Evolutionary conservation across 2,329 filamentous ascomycete genomes (phyloP).

Genomic region (Ophiostoma fasciatum): DNA sequence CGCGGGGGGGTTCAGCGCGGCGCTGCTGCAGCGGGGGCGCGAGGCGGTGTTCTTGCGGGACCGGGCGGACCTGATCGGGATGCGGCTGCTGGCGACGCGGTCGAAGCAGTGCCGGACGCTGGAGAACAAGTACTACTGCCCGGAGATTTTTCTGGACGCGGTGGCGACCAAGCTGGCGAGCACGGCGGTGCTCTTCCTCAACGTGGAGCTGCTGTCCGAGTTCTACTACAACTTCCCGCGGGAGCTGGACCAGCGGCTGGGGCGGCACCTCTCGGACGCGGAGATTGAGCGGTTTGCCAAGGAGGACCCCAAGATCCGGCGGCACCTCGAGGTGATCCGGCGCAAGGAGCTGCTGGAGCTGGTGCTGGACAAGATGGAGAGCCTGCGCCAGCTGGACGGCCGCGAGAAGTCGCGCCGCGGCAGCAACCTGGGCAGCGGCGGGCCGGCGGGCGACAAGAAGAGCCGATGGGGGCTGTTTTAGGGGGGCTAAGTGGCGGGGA

Average conservation of each 20-base stretch:
- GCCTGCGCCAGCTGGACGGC: constrained; percentile 68
- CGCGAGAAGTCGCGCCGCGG: constrained; percentile 39
- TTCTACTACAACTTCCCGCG: constrained; percentile 97
- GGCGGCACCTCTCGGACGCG: constrained; percentile 60
- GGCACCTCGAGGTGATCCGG: constrained; percentile 81
- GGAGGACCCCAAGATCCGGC: constrained; percentile 79
- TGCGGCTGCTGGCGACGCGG: constrained; percentile 77
- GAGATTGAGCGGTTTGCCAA: constrained; percentile 83
- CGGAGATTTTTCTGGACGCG: constrained; percentile 94
- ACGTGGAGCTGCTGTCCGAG: constrained; percentile 89
- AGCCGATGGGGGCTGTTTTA: constrained; percentile 11
- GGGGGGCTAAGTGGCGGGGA: too few species aligned
- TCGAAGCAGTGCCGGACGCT: constrained; percentile 74
- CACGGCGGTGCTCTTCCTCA: constrained; percentile 91
- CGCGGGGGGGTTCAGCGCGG: constrained; percentile 84
- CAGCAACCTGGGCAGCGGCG: constrained; percentile 26
- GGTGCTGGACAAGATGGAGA: constrained; percentile 91
- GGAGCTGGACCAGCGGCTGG: constrained; percentile 75
- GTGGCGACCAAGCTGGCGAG: constrained; percentile 89
- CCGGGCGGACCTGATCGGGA: constrained; percentile 75
- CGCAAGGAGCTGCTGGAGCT: constrained; percentile 87
- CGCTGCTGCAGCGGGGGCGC: constrained; percentile 69
- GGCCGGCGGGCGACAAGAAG: constrained; percentile 2
- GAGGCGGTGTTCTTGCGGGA: constrained; percentile 92
- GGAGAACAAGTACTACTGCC: constrained; percentile 92